Conservation (phyloP, 208 protist species). For the Naegleria gruberi region DNA sequence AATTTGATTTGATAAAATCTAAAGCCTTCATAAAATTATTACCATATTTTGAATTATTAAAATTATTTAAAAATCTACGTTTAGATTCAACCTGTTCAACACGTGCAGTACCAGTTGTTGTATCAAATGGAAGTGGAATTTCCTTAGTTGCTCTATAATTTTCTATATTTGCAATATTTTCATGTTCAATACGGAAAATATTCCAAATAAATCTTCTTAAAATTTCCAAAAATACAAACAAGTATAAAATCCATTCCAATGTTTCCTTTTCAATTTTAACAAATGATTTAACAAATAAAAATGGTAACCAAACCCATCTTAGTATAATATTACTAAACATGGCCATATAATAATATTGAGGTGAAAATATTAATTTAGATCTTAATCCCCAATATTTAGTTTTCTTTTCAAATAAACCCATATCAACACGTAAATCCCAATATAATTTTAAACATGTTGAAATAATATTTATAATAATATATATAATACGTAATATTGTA, state of each 20-base stretch:
- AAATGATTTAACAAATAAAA: not conserved
- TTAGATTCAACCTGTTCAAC: not conserved
- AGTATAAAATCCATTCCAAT: not conserved
- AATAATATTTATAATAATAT: not conserved
- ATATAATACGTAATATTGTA: not conserved
- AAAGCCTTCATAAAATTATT: too few species aligned
- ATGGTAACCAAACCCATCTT: not conserved
- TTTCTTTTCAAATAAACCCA: not conserved
- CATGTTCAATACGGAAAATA: constrained; percentile 1
- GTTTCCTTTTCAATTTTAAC: not conserved
- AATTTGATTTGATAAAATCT: not conserved
- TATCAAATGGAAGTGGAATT: not conserved
- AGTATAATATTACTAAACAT: constrained; percentile 7
- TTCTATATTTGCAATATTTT: not conserved
- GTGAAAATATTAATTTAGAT: not conserved
- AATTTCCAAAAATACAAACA: not conserved
- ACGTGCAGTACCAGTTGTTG: not conserved
- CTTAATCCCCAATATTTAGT: not conserved
- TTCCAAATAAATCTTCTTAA: constrained; percentile 15
- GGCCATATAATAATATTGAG: not conserved
- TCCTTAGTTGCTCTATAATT: constrained; percentile 3
- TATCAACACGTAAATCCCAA: constrained; percentile 17
- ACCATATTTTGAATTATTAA: not conserved
- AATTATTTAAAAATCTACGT: not conserved
- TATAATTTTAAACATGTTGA: constrained; percentile 1